Evolutionary conservation across 768 basidiomycete species (phyloP), one percentile per base, ranked within the genome.

Genomic region (Auricularia cornea): DNA sequence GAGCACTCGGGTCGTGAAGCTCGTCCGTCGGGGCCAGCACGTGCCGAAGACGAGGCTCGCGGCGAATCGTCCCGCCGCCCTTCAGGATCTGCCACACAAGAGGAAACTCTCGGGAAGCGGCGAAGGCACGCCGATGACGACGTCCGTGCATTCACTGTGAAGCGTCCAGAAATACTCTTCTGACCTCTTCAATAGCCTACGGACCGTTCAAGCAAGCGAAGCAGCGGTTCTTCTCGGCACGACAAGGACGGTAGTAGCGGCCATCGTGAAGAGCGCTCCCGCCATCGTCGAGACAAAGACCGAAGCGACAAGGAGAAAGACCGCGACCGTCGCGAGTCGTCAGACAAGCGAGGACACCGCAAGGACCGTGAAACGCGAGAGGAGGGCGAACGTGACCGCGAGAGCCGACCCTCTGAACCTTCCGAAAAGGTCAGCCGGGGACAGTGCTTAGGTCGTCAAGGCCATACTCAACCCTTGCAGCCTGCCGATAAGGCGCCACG

Each of bases 161-260:
- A 8, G 26, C 10, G 28, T 20, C 54, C 30, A 6, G 23, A 26
- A 8, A 8, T 4, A 10, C 26, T 57, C 54, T 57, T 8, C 28
- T 30, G 6, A 28, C 11, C 44, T 20, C 5, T 26, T 18, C 10
- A 26, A 26, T 26, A 57, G 54, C 18, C 54, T 8, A 16, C 23
- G 65, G 90, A 92, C 60, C 83, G 90, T 67, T 80, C 81, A 35
- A 82, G 86, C n/a, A 92, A 92, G 72, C 86, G 90, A n/a, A 83
- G 84, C 64, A 31, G 54, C 54, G 28, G 54, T 31, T 30, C 26
- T 14, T 87, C 90, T 63, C 85, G 90, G 59, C 89, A 89, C 70
- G 89, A 91, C 2, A 74, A 57, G 28, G 26, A 26, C 28, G 44
- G 44, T 23, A 23, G 83, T 32, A 23, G 28, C 29, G 6, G 60